These are phyloP conservation scores for Prunus dulcis DNA, from an alignment of 306 rosid species.

Conservation along the genomic window DNA sequence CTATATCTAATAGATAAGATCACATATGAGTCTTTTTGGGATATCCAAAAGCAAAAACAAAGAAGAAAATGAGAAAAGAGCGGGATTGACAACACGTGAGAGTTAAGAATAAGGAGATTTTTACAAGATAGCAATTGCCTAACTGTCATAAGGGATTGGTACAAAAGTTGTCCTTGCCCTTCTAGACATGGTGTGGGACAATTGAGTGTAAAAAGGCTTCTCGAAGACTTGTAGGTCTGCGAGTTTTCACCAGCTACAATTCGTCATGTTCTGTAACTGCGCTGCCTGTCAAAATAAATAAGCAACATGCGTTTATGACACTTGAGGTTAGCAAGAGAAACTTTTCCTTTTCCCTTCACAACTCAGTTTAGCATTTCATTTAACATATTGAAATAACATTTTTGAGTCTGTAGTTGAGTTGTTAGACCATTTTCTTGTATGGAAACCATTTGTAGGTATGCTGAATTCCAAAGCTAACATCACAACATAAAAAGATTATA, in stretches of 20 bases:
- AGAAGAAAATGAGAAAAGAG: background rate
- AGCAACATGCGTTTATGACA: conserved; percentile 1
- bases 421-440: background rate
- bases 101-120: background rate
- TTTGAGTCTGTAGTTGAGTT: background rate
- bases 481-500: conserved; percentile 16
- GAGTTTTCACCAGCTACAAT: conserved; percentile 40
- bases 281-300: conserved; percentile 46
- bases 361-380: background rate
- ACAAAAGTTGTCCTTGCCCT: background rate
- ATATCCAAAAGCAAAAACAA: too few relatives aligned
- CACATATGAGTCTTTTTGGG: background rate
- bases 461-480: background rate
- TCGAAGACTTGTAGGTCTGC: background rate
- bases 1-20: background rate
- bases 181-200: background rate
- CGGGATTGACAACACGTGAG: background rate
- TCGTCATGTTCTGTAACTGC: conserved; percentile 59
- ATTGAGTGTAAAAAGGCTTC: conserved; percentile 5
- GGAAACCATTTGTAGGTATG: background rate
- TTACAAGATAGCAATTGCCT: background rate
- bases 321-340: background rate
- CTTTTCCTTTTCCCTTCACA: background rate
- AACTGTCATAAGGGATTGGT: background rate
- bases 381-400: background rate